These are phyloP conservation scores for Haemoproteus tartakovskyi DNA, from an alignment of 169 alveolate species.

Conservation along the genomic window DNA sequence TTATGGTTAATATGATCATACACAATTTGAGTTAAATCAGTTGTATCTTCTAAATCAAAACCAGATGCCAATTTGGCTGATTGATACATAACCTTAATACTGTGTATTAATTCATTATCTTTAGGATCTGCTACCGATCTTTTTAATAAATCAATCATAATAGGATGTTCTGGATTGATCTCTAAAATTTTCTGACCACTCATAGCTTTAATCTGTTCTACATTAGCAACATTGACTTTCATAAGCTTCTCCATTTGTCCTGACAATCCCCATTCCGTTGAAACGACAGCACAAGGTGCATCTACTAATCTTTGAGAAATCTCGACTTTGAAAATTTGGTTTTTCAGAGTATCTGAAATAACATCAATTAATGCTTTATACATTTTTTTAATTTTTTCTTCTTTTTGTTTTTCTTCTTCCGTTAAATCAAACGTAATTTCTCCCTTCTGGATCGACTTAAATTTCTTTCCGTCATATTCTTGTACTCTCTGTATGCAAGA, in stretches of 20 bases:
- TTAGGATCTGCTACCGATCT: conserved; percentile 61
- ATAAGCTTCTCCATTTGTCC: conserved; percentile 89
- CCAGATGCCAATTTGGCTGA: conserved; percentile 83
- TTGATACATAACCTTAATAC: conserved; percentile 71
- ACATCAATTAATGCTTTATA: conserved; percentile 80
- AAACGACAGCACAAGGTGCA: conserved; percentile 86
- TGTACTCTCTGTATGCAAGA: conserved; percentile 86
- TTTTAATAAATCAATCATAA: conserved; percentile 80
- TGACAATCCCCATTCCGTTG: conserved; percentile 89
- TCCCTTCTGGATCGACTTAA: conserved; percentile 84
- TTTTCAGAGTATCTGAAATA: conserved; percentile 73
- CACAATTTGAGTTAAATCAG: conserved; percentile 62
- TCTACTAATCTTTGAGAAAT: conserved; percentile 83
- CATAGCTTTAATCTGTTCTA: conserved; percentile 72
- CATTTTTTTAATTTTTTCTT: conserved; percentile 71
- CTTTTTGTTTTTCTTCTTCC: conserved; percentile 76
- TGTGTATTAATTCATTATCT: conserved; percentile 58
- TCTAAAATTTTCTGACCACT: conserved; percentile 88
- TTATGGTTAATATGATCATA: conserved; percentile 64
- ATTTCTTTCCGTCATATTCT: conserved; percentile 85
- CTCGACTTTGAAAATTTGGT: conserved; percentile 79
- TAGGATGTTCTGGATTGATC: conserved; percentile 96
- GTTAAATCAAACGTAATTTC: conserved; percentile 79
- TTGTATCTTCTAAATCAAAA: conserved; percentile 75
- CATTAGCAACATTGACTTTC: conserved; percentile 83